Evolutionary conservation across 257 asterid species (phyloP), one percentile per base, ranked within the genome.

Genomic region (Agastache rugosa): DNA sequence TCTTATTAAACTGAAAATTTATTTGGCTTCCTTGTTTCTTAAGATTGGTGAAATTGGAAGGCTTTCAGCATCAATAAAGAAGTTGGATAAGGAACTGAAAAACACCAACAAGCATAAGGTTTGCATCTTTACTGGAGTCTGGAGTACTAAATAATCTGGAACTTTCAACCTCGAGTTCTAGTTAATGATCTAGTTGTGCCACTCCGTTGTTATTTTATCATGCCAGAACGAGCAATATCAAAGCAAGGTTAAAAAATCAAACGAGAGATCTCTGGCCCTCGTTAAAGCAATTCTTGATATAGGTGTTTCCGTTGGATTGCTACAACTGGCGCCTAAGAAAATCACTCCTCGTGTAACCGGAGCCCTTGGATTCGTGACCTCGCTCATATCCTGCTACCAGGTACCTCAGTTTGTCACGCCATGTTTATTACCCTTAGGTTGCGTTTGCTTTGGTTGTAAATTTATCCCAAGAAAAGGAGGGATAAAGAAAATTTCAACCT

Each of bases 381-480:
- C 98, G 72, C 87, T 93, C 84, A 90, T 93, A 75, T 90, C 98
- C 74, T 93, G 97, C 82, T 93, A 93, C 81, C 98, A 91, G 98
- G 98, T 91, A 84, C 73, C 34, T 34, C 45, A n/a, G 39, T 67
- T 50, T 35, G 20, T 34, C 7, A 11, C 44, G 16, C 62, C 41
- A 15, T 72, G 64, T 20, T 63, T 22, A 54, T 50, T 14, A 27
- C 2, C 67, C 37, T 31, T 31, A n/a, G n/a, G n/a, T n/a, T n/a
- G n/a, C n/a, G n/a, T n/a, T n/a, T n/a, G n/a, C n/a, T 29, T 29
- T 29, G 34, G 34, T 29, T 29, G 4, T 29, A 29, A 29, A 29
- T 29, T 29, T 29, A 29, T 29, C 34, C 34, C 34, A 29, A 29
- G 4, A 29, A 29, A 1, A 29, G 34, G 34, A 29, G 34, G 34